Conservation (phyloP, 768 basidiomycete genomes). For the Termitomyces sp. region DNA sequence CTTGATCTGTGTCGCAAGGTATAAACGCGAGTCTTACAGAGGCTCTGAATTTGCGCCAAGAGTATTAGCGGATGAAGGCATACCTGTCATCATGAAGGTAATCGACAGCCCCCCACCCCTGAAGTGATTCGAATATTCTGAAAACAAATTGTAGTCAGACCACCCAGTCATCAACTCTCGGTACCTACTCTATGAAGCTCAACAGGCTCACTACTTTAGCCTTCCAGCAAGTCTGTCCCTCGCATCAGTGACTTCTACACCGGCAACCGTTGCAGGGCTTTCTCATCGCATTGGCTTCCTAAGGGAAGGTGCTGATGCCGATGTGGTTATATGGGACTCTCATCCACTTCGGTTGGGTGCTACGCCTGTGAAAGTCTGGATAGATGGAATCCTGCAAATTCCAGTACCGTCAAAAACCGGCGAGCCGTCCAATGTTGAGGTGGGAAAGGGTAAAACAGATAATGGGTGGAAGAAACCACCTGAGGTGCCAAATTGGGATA, state of each 20-base stretch:
- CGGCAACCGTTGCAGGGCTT: constrained; percentile 65
- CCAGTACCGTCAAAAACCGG: constrained; percentile 36
- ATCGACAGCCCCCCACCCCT: background rate
- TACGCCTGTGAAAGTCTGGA: constrained; percentile 73
- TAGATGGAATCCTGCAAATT: constrained; percentile 81
- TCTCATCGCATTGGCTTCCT: constrained; percentile 72
- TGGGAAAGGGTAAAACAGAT: constrained; percentile 41
- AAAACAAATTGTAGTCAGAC: constrained; percentile 39
- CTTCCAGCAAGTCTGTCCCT: constrained; percentile 56
- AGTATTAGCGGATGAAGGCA: constrained; percentile 66
- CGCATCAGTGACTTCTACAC: constrained; percentile 60
- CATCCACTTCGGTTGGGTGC: constrained; percentile 75
- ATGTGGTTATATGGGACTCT: constrained; percentile 74
- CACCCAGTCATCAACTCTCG: constrained; percentile 60
- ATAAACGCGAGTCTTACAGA: constrained; percentile 55
- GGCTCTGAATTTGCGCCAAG: constrained; percentile 78
- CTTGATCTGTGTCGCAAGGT: constrained; percentile 22
- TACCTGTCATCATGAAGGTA: constrained; percentile 79
- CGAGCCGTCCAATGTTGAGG: constrained; percentile 35
- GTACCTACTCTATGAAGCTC: constrained; percentile 69
- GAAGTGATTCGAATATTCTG: background rate
- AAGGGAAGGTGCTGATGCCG: constrained; percentile 53
- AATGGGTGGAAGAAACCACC: constrained; percentile 45
- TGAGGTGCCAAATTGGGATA: constrained; percentile 57
- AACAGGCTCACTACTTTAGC: constrained; percentile 67